Percentiles rank a stretch among this genome's conserved stretches.
These are phyloP conservation scores for Epichloe aotearoae DNA, from an alignment of 2,329 filamentous ascomycete species.

Conservation along the genomic window DNA sequence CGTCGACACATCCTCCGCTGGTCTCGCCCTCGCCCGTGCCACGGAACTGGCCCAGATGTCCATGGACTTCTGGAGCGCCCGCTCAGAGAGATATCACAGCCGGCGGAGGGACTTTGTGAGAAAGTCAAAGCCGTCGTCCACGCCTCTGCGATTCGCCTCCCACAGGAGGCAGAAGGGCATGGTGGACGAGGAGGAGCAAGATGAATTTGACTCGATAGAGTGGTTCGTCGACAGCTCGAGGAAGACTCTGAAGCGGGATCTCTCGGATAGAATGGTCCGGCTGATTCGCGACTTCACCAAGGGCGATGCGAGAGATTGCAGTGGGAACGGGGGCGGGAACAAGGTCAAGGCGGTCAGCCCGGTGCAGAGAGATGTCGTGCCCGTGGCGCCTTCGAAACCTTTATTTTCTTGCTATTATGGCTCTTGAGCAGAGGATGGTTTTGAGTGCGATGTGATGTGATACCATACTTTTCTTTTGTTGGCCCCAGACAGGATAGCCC, in stretches of 20 bases:
- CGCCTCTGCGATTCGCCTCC: slow-evolving; percentile 25
- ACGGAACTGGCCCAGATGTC: slow-evolving; percentile 27
- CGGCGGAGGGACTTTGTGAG: slow-evolving; percentile 26
- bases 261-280: slow-evolving; percentile 3
- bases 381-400: neutral
- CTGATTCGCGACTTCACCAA: slow-evolving; percentile 4
- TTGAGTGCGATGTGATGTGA: neutral
- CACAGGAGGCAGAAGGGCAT: slow-evolving; percentile 17
- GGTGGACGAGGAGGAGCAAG: slow-evolving; percentile 23
- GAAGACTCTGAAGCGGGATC: neutral
- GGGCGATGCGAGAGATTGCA: neutral
- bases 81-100: slow-evolving; percentile 23
- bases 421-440: neutral
- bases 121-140: slow-evolving; percentile 22
- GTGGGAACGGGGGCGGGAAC: neutral
- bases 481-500: neutral
- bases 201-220: slow-evolving; percentile 19
- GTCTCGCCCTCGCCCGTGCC: slow-evolving; percentile 20
- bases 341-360: neutral
- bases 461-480: neutral
- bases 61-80: slow-evolving; percentile 27
- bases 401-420: slow-evolving; percentile 4
- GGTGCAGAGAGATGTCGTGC: neutral
- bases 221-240: slow-evolving; percentile 7
- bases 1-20: slow-evolving; percentile 18